Conservation (phyloP, 805 yeast genomes). For the Lipomyces japonicus region DNA sequence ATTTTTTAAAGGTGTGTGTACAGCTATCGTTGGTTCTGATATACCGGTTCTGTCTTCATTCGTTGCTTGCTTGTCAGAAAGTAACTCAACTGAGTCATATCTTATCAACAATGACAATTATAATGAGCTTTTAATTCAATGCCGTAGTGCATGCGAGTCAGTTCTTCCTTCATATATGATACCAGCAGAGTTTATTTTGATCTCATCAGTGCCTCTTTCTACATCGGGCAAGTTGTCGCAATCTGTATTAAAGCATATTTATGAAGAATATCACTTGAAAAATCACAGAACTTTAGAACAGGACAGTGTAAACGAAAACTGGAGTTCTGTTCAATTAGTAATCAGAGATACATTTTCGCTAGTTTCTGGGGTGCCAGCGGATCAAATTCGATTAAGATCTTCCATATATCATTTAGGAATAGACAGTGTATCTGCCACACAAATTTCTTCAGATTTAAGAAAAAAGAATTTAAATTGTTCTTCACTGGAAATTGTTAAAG, state of each 20-base stretch:
- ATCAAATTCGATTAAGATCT: constrained; percentile 1
- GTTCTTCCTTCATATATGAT: constrained; percentile 29
- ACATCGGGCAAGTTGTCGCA: constrained; percentile 26
- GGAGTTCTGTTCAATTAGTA: not conserved
- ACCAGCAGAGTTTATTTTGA: constrained; percentile 21
- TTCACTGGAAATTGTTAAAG: constrained; percentile 19
- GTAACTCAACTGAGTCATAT: not conserved
- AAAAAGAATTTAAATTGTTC: constrained; percentile 3
- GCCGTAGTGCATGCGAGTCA: constrained; percentile 13
- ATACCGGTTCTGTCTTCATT: constrained; percentile 24
- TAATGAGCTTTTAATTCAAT: not conserved
- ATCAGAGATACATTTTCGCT: constrained; percentile 13
- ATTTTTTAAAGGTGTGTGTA: constrained; percentile 7
- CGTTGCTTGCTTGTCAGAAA: constrained; percentile 1
- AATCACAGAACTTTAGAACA: not conserved
- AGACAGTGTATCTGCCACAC: constrained; percentile 30
- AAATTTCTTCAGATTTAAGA: constrained; percentile 9
- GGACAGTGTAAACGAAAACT: not conserved
- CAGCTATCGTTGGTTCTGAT: constrained; percentile 1
- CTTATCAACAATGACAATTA: not conserved
- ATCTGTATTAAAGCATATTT: not conserved
- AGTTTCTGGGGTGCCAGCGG: constrained; percentile 9
- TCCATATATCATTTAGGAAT: constrained; percentile 29
- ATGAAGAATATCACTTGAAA: not conserved
- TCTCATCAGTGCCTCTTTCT: constrained; percentile 27